A percentile compares a stretch with the other conserved stretches of the same genome.
phyloP scores from a whole-genome alignment of 352 stramenopile genomes.

The Phytophthora pisi region DNA sequence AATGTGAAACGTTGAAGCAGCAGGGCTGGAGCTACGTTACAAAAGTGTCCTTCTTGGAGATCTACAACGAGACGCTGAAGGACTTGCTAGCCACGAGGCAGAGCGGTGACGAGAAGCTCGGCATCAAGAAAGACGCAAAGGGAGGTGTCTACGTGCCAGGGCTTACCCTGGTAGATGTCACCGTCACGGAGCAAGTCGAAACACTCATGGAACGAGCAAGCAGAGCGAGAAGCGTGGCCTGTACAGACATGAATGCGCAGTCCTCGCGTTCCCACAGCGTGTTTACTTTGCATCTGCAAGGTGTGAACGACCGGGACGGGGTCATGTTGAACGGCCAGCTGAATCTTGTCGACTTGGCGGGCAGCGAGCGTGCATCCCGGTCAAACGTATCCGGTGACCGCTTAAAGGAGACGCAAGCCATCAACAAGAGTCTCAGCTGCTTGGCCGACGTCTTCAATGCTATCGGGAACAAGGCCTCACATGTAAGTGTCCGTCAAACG shows the following conservation, averaged over 20 bases:
- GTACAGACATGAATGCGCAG: conserved; percentile 95
- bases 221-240: conserved; percentile 71
- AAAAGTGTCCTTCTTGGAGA: conserved; percentile 98
- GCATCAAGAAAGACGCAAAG: conserved; percentile 78
- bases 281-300: conserved; percentile 80
- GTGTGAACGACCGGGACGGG: conserved; percentile 82
- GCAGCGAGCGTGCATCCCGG: conserved; percentile 75
- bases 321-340: conserved; percentile 71
- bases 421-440: conserved; percentile 99
- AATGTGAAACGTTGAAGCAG: conserved; percentile 57
- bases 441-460: conserved; percentile 98
- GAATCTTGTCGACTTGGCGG: conserved; percentile 84
- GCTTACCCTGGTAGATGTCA: conserved; percentile 61
- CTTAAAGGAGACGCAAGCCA: conserved; percentile 97
- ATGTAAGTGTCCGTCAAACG: conserved; percentile 53
- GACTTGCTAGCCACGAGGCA: conserved; percentile 93
- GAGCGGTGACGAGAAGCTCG: conserved; percentile 55
- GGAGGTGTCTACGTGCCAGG: conserved; percentile 70
- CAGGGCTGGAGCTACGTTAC: conserved; percentile 96
- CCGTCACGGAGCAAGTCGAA: conserved; percentile 66
- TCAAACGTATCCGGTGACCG: conserved; percentile 91
- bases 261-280: conserved; percentile 84
- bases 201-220: conserved; percentile 79
- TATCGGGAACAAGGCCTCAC: conserved; percentile 95
- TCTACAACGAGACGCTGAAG: conserved; percentile 99